Percentiles rank a stretch among this genome's conserved stretches.
Conservation (phyloP, 495 filamentous ascomycete genomes). For the Hyaloscypha hepaticicola region DNA sequence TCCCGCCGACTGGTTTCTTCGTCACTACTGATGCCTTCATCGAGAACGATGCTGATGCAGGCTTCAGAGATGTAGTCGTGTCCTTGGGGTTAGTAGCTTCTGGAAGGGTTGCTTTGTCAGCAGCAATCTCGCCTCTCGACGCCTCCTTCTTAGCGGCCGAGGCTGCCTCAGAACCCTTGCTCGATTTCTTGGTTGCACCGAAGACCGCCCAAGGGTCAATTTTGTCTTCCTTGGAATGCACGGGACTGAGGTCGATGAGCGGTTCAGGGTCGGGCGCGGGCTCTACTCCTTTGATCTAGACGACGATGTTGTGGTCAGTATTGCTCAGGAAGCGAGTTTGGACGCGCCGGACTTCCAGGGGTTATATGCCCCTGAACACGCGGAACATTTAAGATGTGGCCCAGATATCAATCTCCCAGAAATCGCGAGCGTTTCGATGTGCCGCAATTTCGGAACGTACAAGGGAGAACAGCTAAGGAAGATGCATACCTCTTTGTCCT, state of each 20-base stretch:
- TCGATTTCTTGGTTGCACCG: conserved; percentile 40
- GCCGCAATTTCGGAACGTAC: background rate
- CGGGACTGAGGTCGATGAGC: conserved; percentile 22
- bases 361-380: too few species aligned
- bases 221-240: conserved; percentile 20
- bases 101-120: conserved; percentile 34
- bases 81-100: conserved; percentile 29
- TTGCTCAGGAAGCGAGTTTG: background rate
- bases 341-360: too few species aligned
- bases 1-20: conserved; percentile 46
- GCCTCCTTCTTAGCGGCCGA: conserved; percentile 6
- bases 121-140: conserved; percentile 31
- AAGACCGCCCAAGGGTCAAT: conserved; percentile 38
- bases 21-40: conserved; percentile 28
- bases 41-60: conserved; percentile 20
- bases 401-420: too few species aligned
- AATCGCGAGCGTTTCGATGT: background rate
- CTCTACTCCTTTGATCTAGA: conserved; percentile 34
- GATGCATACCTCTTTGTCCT: background rate
- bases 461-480: background rate
- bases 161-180: conserved; percentile 31
- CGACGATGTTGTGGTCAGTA: conserved; percentile 21
- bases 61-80: conserved; percentile 27
- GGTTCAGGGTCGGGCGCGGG: conserved; percentile 26
- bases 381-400: too few species aligned